Base-by-base conservation (phyloP, 768 basidiomycete species). In the Pleurotus pulmonarius region DNA sequence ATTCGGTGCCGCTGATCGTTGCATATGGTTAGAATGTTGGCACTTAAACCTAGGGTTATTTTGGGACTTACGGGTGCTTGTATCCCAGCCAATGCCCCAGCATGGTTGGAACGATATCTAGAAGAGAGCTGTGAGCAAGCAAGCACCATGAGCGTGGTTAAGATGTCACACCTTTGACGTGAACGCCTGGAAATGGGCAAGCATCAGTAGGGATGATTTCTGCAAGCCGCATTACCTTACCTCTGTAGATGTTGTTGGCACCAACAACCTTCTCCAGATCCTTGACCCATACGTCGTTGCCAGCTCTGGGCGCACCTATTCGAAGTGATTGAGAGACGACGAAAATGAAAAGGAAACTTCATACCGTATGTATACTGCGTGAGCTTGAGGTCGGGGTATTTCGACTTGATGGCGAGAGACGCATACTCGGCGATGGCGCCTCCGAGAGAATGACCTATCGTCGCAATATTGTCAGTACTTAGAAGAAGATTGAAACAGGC, bases 341-440 rank as follows among this genome's bases (percentile, higher is more conserved):
- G 41, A 51, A 37, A 18, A 8, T 3, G 16, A 16, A 13, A 3
- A 34, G 49, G 49, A 51, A 44, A 7, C 2, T n/a, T 13, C 51
- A 11, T 16, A 53, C 51, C 51, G 20, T 53, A 53, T 13, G 38
- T 53, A 20, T 53, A 53, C 18, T 40, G 18, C 6, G n/a, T 40
- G 22, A 53, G 16, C 7, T n/a, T 53, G 20, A 25, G 2, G 2
- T 41, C 22, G 39, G 51, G 51, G 18, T 53, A 24, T n/a, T 16
- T 20, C n/a, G 38, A 12, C 20, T 53, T 53, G 7, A 53, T 53
- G 7, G 39, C 16, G 16, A 53, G 39, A 12, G 51, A 53, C 15
- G 51, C 51, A 29, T 40, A 53, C 18, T 41, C 39, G 51, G 51
- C 51, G 5, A 53, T 41, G 22, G 51, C 51, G 41, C 51, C 51